These are phyloP conservation scores for Fusarium compactum DNA, from an alignment of 2,329 filamentous ascomycete genomes.

Conservation along the genomic window DNA sequence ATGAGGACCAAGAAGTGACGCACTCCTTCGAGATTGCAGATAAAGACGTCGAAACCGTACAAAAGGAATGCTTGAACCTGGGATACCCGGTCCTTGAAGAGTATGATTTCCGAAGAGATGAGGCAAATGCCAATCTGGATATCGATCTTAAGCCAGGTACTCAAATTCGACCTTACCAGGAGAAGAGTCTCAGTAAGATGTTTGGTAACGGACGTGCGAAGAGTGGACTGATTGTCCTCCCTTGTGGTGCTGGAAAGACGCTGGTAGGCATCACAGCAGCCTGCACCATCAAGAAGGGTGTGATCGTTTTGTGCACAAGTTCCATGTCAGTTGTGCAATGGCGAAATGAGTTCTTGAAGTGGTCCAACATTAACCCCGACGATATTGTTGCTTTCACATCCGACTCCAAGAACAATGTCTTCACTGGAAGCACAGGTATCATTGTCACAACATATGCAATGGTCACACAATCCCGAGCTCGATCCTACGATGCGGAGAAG, in stretches of 20 bases:
- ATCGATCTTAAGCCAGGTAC: slow-evolving; percentile 92
- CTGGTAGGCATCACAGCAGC: slow-evolving; percentile 98
- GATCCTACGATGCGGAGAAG: slow-evolving; percentile 93
- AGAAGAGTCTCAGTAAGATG: slow-evolving; percentile 98
- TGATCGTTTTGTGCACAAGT: slow-evolving; percentile 94
- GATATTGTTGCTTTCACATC: slow-evolving; percentile 97
- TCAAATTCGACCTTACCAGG: slow-evolving; percentile 93
- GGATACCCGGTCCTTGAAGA: slow-evolving; percentile 92
- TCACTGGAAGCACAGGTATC: slow-evolving; percentile 90
- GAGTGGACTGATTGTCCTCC: slow-evolving; percentile 96
- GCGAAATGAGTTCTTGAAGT: slow-evolving; percentile 96
- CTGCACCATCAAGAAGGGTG: slow-evolving; percentile 96
- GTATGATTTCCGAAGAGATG: slow-evolving; percentile 95
- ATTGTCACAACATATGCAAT: slow-evolving; percentile 99
- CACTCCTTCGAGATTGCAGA: slow-evolving; percentile 94
- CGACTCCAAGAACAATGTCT: slow-evolving; percentile 83
- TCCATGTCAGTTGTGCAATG: slow-evolving; percentile 99
- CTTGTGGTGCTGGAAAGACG: slow-evolving; percentile 97
- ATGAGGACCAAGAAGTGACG: slow-evolving; percentile 87
- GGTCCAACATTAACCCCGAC: slow-evolving; percentile 94
- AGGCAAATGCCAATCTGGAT: slow-evolving; percentile 88
- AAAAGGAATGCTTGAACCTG: slow-evolving; percentile 89
- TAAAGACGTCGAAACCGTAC: slow-evolving; percentile 84
- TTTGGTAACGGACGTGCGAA: slow-evolving; percentile 98
- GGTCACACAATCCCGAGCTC: slow-evolving; percentile 91